Evolutionary conservation across 352 stramenopile genomes (phyloP).

Genomic region (Thalassiosira ordinaria): DNA sequence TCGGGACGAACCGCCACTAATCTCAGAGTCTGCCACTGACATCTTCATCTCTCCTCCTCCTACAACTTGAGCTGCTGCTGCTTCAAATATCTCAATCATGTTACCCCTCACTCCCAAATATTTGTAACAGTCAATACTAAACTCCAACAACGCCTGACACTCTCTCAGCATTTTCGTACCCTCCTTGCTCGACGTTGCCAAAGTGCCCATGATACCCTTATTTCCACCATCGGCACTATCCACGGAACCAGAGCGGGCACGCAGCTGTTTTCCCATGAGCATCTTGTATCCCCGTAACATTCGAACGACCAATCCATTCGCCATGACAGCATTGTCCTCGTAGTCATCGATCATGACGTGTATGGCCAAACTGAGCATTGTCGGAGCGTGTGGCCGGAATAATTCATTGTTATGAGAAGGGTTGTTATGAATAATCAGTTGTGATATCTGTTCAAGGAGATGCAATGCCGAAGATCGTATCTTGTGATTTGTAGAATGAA

Average conservation of each 20-base stretch:
- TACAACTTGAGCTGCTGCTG: constrained; percentile 8
- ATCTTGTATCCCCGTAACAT: constrained; percentile 30
- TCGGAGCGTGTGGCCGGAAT: constrained; percentile 92
- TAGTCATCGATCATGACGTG: constrained; percentile 94
- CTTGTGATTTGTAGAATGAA: neutral
- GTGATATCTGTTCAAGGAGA: constrained; percentile 17
- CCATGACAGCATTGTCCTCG: constrained; percentile 95
- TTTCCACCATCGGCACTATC: neutral
- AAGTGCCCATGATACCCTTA: neutral
- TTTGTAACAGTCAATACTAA: constrained; percentile 38
- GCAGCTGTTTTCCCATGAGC: neutral
- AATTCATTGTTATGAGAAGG: constrained; percentile 92
- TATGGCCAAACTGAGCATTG: constrained; percentile 92
- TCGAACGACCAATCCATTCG: constrained; percentile 36
- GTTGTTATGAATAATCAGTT: neutral
- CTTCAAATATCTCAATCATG: constrained; percentile 30
- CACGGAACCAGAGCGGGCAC: no score
- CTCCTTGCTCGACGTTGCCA: constrained; percentile 10
- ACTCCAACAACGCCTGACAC: constrained; percentile 48
- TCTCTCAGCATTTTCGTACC: constrained; percentile 27
- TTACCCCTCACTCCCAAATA: constrained; percentile 19
- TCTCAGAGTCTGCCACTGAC: neutral
- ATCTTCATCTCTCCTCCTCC: neutral
- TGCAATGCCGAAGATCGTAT: constrained; percentile 11
- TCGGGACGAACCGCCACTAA: no score